Percentiles rank a stretch among this genome's conserved stretches.
phyloP scores from a whole-genome alignment of 352 stramenopile genomes.

The Aphanomyces euteiches region DNA sequence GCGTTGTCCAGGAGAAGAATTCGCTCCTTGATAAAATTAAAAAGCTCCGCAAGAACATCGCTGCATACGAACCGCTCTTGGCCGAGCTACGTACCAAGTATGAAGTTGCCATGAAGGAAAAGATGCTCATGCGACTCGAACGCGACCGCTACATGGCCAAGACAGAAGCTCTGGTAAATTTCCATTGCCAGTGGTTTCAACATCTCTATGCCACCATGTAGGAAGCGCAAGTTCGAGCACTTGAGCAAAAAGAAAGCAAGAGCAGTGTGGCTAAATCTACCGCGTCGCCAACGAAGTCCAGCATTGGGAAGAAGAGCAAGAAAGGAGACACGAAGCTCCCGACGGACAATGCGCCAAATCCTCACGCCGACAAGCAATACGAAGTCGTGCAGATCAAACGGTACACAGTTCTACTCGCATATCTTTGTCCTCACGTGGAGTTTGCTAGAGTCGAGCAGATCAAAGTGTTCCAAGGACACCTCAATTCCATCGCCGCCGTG shows the following conservation, averaged over 20 bases:
- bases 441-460: constrained; percentile 53
- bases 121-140: constrained; percentile 95
- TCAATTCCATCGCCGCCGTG: constrained; percentile 84
- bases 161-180: constrained; percentile 80
- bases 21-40: constrained; percentile 89
- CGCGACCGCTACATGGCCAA: constrained; percentile 86
- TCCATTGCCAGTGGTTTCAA: constrained; percentile 37
- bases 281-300: constrained; percentile 27
- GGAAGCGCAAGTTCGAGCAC: constrained; percentile 32
- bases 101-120: constrained; percentile 95
- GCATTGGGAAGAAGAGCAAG: constrained; percentile 45
- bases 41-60: constrained; percentile 88
- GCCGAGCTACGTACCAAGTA: constrained; percentile 93
- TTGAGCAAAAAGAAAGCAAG: constrained; percentile 26
- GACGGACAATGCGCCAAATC: constrained; percentile 57
- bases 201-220: constrained; percentile 14
- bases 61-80: constrained; percentile 89
- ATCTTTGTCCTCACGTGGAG: background rate
- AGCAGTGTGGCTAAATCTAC: constrained; percentile 13
- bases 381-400: constrained; percentile 60
- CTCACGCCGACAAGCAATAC: constrained; percentile 67
- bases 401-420: background rate
- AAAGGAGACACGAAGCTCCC: constrained; percentile 60
- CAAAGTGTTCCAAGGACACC: constrained; percentile 88
- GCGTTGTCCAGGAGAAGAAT: constrained; percentile 93